Conservation (phyloP, 192 early-diverging fungal genomes). For the Coemansia sp. region DNA sequence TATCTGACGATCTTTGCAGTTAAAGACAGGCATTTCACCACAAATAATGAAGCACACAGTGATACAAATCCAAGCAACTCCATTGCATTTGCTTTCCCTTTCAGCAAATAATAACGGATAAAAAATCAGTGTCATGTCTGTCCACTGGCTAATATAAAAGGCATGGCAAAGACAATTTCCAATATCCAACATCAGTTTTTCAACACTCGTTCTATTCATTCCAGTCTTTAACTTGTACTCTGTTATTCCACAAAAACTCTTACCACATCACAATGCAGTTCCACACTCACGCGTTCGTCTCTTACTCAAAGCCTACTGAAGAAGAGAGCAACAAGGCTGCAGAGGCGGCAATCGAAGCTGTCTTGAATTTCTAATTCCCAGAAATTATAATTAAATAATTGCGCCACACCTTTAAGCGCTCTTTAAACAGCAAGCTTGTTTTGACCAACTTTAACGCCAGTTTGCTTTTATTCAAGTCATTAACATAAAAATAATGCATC, state of each 20-base stretch:
- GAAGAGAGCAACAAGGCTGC: not conserved
- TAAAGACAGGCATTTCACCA: not conserved
- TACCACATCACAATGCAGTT: not conserved
- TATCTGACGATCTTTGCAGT: not conserved
- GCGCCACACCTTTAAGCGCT: not conserved
- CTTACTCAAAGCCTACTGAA: not conserved
- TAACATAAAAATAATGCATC: not conserved
- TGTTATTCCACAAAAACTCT: not conserved
- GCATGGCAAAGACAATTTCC: too few species aligned
- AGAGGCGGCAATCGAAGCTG: not conserved
- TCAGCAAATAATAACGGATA: too few species aligned
- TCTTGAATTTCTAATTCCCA: not conserved
- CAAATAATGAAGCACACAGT: not conserved
- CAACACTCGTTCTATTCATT: not conserved
- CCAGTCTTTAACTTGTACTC: not conserved
- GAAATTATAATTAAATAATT: not conserved
- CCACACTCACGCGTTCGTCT: not conserved
- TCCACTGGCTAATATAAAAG: too few species aligned
- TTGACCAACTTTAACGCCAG: not conserved
- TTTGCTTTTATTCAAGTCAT: not conserved
- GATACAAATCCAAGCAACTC: not conserved
- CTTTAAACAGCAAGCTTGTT: not conserved
- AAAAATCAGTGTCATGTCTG: too few species aligned
- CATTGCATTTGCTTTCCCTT: not conserved
- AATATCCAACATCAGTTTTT: not conserved